A percentile compares a stretch with the other conserved stretches of the same genome.
phyloP scores from a whole-genome alignment of 345 rosid species.

The Rhodamnia argentea region DNA sequence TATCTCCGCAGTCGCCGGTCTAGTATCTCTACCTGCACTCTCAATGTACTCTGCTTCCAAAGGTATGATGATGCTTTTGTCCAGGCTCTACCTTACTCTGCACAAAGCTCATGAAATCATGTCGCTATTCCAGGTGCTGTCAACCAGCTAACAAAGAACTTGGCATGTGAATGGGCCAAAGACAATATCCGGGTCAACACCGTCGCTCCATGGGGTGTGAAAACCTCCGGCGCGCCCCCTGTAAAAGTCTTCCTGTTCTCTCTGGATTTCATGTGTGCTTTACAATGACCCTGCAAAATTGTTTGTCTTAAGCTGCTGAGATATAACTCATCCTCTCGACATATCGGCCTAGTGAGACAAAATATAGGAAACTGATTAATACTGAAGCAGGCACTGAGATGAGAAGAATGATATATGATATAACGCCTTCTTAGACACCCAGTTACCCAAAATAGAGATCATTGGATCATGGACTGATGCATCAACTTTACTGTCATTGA shows the following conservation, averaged over 20 bases:
- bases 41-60: slow-evolving; percentile 31
- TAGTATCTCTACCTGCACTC: slow-evolving; percentile 3
- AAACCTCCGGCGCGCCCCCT: slow-evolving; percentile 9
- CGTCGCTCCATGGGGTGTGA: slow-evolving; percentile 30
- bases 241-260: neutral
- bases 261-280: neutral
- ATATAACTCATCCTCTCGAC: neutral
- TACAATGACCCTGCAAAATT: neutral
- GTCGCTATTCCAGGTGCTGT: slow-evolving; percentile 17
- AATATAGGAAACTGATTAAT: neutral
- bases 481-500: neutral
- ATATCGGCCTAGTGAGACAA: neutral
- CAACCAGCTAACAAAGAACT: slow-evolving; percentile 31
- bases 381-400: neutral
- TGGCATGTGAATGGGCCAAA: slow-evolving; percentile 47
- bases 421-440: neutral
- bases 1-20: slow-evolving; percentile 32
- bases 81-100: slow-evolving; percentile 7
- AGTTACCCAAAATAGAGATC: neutral
- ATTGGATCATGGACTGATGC: neutral
- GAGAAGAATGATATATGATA: neutral
- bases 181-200: slow-evolving; percentile 31
- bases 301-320: neutral
- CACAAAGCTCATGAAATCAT: neutral
- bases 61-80: slow-evolving; percentile 14